Conservation (phyloP, 164 flowering plant species). For the Stephania japonica region DNA sequence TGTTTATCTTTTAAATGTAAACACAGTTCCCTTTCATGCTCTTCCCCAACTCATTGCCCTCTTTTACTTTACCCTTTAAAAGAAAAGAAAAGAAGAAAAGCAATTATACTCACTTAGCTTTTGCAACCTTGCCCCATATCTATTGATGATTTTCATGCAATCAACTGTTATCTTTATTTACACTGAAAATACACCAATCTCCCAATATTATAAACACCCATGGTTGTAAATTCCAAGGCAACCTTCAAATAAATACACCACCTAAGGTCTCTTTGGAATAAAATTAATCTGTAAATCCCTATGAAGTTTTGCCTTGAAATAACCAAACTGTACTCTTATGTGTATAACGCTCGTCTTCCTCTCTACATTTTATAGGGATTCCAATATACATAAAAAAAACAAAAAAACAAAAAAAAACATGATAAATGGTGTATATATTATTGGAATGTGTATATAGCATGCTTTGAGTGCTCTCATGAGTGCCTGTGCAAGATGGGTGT, state of each 20-base stretch:
- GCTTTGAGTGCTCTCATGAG: background rate
- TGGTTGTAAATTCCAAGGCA: slow-evolving; percentile 29
- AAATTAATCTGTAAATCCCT: slow-evolving; percentile 38
- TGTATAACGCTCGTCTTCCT: slow-evolving; percentile 28
- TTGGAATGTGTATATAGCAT: background rate
- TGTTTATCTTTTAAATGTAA: background rate
- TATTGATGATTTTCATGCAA: slow-evolving; percentile 25
- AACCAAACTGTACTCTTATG: slow-evolving; percentile 6
- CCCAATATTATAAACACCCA: background rate
- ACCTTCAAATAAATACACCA: slow-evolving; percentile 15
- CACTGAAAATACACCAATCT: background rate
- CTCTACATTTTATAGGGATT: slow-evolving; percentile 26
- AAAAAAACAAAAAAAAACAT: too few species aligned
- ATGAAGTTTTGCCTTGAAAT: slow-evolving; percentile 31
- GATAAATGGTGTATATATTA: background rate
- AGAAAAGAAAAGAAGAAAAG: slow-evolving; percentile 5
- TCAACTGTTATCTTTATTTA: background rate
- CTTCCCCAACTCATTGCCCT: slow-evolving; percentile 13
- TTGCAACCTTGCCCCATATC: slow-evolving; percentile 9
- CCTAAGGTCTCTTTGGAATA: slow-evolving; percentile 31
- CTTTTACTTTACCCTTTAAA: slow-evolving; percentile 13
- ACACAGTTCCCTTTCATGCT: background rate
- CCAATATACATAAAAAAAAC: background rate
- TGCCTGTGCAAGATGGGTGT: slow-evolving; percentile 3
- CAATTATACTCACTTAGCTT: slow-evolving; percentile 11